phyloP scores from a whole-genome alignment of 2,329 filamentous ascomycete species.

The Talaromyces sp. region DNA sequence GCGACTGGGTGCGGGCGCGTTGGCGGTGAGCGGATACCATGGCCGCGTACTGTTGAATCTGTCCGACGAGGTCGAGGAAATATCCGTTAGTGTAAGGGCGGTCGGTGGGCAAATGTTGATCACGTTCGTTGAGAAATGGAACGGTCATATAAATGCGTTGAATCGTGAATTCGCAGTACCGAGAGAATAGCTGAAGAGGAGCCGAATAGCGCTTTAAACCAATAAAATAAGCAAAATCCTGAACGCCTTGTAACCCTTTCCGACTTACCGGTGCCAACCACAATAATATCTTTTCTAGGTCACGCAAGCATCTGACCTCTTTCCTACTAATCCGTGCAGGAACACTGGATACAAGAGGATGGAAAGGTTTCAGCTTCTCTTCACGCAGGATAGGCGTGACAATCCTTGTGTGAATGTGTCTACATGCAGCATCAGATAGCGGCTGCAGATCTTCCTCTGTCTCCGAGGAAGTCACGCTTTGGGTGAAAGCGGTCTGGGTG shows the following conservation, averaged over 20 bases:
- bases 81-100: constrained; percentile 93
- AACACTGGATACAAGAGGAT: constrained; percentile 71
- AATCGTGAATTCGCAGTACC: constrained; percentile 84
- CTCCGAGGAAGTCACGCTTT: constrained; percentile 51
- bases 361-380: constrained; percentile 70
- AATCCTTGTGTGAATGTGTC: constrained; percentile 74
- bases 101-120: constrained; percentile 79
- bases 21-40: constrained; percentile 74
- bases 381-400: constrained; percentile 74
- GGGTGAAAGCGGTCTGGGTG: constrained; percentile 38
- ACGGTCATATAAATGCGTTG: constrained; percentile 86
- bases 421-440: constrained; percentile 65
- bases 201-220: constrained; percentile 65
- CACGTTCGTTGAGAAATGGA: constrained; percentile 76
- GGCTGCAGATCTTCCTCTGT: constrained; percentile 44
- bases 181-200: neutral
- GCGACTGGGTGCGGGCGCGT: constrained; percentile 53
- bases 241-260: constrained; percentile 54
- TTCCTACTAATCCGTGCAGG: constrained; percentile 75
- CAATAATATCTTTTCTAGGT: constrained; percentile 89
- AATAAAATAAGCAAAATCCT: constrained; percentile 62
- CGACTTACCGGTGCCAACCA: constrained; percentile 91
- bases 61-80: constrained; percentile 92
- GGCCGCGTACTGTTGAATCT: constrained; percentile 84
- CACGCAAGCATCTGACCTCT: constrained; percentile 84